Percentiles rank a stretch among this genome's conserved stretches.
Conservation (phyloP, 2,329 filamentous ascomycete species). For the Knufia fluminis region DNA sequence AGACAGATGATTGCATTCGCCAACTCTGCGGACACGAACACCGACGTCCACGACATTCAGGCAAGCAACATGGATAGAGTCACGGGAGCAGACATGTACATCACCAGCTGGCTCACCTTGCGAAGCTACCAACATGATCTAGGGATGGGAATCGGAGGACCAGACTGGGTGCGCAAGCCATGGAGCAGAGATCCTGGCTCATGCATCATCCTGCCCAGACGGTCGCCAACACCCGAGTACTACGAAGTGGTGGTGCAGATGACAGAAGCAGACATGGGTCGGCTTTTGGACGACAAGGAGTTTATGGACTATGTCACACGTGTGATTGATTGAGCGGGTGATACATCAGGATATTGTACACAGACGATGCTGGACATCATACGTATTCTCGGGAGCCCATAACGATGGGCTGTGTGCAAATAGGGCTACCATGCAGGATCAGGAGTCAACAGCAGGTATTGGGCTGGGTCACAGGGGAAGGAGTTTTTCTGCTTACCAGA, state of each 20-base stretch:
- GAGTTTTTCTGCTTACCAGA: background rate
- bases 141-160: constrained; percentile 20
- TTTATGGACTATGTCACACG: constrained; percentile 19
- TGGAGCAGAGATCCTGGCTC: constrained; percentile 24
- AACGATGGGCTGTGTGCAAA: background rate
- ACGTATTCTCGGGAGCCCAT: background rate
- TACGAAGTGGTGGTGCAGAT: constrained; percentile 22
- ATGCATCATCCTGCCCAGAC: constrained; percentile 21
- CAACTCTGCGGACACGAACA: constrained; percentile 13
- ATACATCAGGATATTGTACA: background rate
- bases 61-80: constrained; percentile 22
- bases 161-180: constrained; percentile 23
- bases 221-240: constrained; percentile 15
- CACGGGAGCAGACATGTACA: constrained; percentile 23
- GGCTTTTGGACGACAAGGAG: constrained; percentile 16
- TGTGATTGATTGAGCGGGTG: constrained; percentile 11
- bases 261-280: constrained; percentile 20
- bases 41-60: constrained; percentile 20
- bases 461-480: background rate
- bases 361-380: background rate
- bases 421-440: background rate
- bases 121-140: constrained; percentile 18
- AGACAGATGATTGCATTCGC: constrained; percentile 21
- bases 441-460: background rate
- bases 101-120: constrained; percentile 22